Conservation (phyloP, 805 yeast species). For the Saturnispora serradocipensis region DNA sequence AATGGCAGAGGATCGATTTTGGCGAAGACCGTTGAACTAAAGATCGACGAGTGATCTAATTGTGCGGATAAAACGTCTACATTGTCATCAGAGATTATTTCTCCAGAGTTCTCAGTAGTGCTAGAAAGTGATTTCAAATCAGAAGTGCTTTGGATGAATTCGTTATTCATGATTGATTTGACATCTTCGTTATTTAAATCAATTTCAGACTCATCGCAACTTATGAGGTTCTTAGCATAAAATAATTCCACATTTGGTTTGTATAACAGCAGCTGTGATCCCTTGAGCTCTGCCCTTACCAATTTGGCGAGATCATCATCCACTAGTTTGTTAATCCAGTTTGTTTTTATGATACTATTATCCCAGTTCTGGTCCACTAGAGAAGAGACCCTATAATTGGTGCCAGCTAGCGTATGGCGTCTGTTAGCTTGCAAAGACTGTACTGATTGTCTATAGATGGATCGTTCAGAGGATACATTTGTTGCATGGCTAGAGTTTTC, state of each 20-base stretch:
- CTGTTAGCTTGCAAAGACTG: not conserved
- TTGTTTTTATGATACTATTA: conserved; percentile 34
- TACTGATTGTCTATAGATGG: not conserved
- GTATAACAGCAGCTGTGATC: conserved; percentile 54
- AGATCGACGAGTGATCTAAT: not conserved
- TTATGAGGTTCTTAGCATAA: conserved; percentile 9
- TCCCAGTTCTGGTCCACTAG: conserved; percentile 29
- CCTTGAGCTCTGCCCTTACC: conserved; percentile 59
- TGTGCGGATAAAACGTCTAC: not conserved
- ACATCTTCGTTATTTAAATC: not conserved
- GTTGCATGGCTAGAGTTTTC: not conserved
- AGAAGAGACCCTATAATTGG: not conserved
- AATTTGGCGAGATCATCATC: conserved; percentile 32
- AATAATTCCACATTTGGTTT: conserved; percentile 41
- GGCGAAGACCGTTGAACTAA: not conserved
- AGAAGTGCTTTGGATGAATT: conserved; percentile 6
- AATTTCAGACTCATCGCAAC: not conserved
- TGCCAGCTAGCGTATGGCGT: not conserved
- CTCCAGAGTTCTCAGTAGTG: not conserved
- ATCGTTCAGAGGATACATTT: not conserved
- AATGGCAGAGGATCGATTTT: not conserved
- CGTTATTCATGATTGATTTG: not conserved
- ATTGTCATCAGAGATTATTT: not conserved
- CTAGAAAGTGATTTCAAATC: not conserved
- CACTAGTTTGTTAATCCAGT: conserved; percentile 49